These are phyloP conservation scores for Rosellinia necatrix DNA, from an alignment of 2,329 filamentous ascomycete species.

Conservation along the genomic window DNA sequence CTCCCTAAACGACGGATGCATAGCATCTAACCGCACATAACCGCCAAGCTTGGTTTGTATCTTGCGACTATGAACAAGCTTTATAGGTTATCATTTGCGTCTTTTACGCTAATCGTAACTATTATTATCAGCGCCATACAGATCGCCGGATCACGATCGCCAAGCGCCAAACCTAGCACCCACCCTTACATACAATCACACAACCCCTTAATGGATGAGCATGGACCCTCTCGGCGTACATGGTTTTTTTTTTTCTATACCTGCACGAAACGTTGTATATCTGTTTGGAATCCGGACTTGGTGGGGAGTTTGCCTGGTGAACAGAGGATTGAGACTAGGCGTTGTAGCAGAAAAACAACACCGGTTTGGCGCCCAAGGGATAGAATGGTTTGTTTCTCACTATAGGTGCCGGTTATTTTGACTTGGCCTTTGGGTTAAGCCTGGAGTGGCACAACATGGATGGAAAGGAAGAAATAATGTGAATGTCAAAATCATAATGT, in stretches of 20 bases:
- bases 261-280: slow-evolving; percentile 33
- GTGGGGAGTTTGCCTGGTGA: slow-evolving; percentile 11
- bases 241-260: slow-evolving; percentile 12
- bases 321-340: slow-evolving; percentile 3
- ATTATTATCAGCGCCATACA: too few relatives aligned
- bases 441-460: neutral
- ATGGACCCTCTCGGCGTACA: neutral
- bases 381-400: slow-evolving; percentile 13
- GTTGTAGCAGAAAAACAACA: slow-evolving; percentile 6
- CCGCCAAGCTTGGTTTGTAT: neutral
- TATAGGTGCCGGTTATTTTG: neutral
- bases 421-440: neutral
- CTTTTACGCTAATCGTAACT: slow-evolving; percentile 1
- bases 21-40: slow-evolving; percentile 21
- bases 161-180: neutral
- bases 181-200: neutral
- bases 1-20: slow-evolving; percentile 29
- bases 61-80: neutral
- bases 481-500: slow-evolving; percentile 38
- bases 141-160: too few relatives aligned
- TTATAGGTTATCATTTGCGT: neutral
- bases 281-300: slow-evolving; percentile 27
- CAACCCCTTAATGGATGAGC: neutral
- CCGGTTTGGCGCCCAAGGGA: slow-evolving; percentile 16
- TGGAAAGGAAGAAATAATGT: slow-evolving; percentile 30